Evolutionary conservation across 352 stramenopile species (phyloP), one percentile per base, ranked within the genome.

Genomic region (Globisporangium acanthophoron): DNA sequence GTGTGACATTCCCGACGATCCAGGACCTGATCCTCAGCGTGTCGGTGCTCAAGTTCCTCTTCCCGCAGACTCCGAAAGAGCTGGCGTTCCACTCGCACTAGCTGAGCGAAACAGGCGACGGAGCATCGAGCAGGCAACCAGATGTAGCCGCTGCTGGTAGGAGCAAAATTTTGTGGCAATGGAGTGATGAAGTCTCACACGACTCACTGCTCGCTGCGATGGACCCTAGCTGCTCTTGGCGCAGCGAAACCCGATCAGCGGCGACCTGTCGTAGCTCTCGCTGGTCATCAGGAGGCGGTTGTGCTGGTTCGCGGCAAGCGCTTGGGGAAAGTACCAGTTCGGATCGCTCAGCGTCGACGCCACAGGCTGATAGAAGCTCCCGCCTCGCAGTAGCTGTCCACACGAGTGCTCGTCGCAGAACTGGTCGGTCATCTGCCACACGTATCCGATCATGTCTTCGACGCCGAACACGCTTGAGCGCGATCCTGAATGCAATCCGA

Each of bases 241-340:
- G 53, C 86, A 94, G 15, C 86, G 83, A 57, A 95, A 95, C 11
- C 86, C 78, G 3, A 93, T 68, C 48, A 85, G 75, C 20, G 80
- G 60, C 8, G 80, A 90, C 6, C 86, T 76, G 41, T 95, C 86
- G 66, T 88, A 88, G 41, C 74, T 76, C 58, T 85, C 69, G 52
- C 80, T 88, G 31, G 88, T 66, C 65, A 83, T 85, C 5, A 95
- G 70, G 49, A 89, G 87, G 5, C 76, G 76, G 51, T 92, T 90
- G 64, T 95, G 84, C 59, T 93, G 63, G 21, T 78, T 74, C 9
- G 73, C 54, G 29, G 73, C 56, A 24, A 85, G 56, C 51, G 81
- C 77, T 58, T 89, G 76, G 7, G 81, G 86, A 52, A 94, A 94
- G 61, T 95, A 95, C 86, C 86, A 95, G 65, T 91, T 92, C 13